These are phyloP conservation scores for Polygonum aviculare DNA, from an alignment of 148 eudicot species.

Conservation along the genomic window DNA sequence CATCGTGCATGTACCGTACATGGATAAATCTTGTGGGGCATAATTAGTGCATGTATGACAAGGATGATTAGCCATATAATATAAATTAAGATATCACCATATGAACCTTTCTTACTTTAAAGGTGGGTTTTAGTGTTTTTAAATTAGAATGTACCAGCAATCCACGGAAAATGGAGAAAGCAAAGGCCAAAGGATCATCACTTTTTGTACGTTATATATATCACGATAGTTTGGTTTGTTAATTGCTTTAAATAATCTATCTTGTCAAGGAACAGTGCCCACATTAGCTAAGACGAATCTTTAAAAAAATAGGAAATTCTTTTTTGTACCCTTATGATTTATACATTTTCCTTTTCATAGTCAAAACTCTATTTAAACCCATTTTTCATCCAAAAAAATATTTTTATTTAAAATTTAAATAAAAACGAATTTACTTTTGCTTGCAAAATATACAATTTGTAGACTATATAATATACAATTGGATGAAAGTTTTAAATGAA, in stretches of 20 bases:
- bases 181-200: background rate
- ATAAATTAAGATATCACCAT: background rate
- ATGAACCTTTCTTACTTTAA: background rate
- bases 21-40: background rate
- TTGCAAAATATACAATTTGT: too few relatives aligned
- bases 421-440: too few relatives aligned
- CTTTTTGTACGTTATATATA: background rate
- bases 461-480: too few relatives aligned
- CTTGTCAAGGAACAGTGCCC: background rate
- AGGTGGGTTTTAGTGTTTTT: background rate
- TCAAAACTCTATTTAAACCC: too few relatives aligned
- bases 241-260: background rate
- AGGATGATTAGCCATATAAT: background rate
- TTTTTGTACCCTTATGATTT: too few relatives aligned
- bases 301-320: background rate
- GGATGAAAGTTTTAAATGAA: too few relatives aligned
- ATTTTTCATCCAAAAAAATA: too few relatives aligned
- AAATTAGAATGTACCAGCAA: background rate
- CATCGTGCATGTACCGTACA: background rate
- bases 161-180: background rate
- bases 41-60: conserved; percentile 1
- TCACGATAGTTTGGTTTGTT: background rate
- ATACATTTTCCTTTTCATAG: too few relatives aligned
- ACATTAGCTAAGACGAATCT: background rate
- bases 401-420: too few relatives aligned